A percentile compares a stretch with the other conserved stretches of the same genome.
Evolutionary conservation across 2,329 filamentous ascomycete species (phyloP).

Genomic region (Ascochyta fabae): DNA sequence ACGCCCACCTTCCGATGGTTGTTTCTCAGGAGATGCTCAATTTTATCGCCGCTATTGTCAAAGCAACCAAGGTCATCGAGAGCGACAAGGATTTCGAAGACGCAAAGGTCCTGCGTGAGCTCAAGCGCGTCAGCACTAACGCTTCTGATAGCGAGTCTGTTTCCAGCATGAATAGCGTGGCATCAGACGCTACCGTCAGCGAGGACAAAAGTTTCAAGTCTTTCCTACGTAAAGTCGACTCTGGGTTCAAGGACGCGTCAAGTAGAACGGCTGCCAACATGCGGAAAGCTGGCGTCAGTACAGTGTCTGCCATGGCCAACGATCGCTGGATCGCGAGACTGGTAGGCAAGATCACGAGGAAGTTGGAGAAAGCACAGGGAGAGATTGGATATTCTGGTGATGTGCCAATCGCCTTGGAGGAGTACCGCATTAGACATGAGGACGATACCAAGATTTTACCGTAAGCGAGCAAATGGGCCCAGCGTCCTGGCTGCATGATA

Average conservation of each 20-base stretch:
- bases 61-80: slow-evolving; percentile 64
- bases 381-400: slow-evolving; percentile 59
- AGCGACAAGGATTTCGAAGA: slow-evolving; percentile 56
- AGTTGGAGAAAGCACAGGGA: slow-evolving; percentile 57
- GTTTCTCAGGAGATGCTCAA: slow-evolving; percentile 61
- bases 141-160: slow-evolving; percentile 27
- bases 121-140: slow-evolving; percentile 36
- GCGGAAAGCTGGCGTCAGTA: slow-evolving; percentile 55
- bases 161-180: slow-evolving; percentile 24
- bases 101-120: slow-evolving; percentile 34
- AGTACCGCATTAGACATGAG: slow-evolving; percentile 48
- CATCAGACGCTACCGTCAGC: slow-evolving; percentile 26
- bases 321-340: slow-evolving; percentile 63
- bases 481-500: slow-evolving; percentile 16
- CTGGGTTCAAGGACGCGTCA: slow-evolving; percentile 41
- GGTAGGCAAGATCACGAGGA: slow-evolving; percentile 59
- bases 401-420: slow-evolving; percentile 53
- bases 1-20: slow-evolving; percentile 57
- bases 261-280: slow-evolving; percentile 53
- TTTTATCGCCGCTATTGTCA: slow-evolving; percentile 62
- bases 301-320: slow-evolving; percentile 55
- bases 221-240: slow-evolving; percentile 33
- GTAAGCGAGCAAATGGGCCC: slow-evolving; percentile 15
- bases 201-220: slow-evolving; percentile 34
- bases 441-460: slow-evolving; percentile 45